Conservation (phyloP, 1,284 basidiomycete species). For the Blastosporella zonata region DNA sequence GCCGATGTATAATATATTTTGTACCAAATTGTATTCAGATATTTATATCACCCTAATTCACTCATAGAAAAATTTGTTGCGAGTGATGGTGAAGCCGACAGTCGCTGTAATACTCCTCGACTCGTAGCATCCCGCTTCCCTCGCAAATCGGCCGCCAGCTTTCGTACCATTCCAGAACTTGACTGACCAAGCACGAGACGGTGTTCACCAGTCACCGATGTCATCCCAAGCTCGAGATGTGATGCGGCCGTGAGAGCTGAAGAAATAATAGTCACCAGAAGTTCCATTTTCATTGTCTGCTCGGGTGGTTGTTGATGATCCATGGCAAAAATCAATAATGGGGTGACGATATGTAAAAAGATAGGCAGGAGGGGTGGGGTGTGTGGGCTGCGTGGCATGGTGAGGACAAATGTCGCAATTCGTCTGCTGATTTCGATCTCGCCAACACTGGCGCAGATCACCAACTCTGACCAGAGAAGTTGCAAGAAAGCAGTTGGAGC, state of each 20-base stretch:
- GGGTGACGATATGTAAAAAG: constrained; percentile 64
- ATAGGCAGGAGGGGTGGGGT: constrained; percentile 67
- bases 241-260: constrained; percentile 62
- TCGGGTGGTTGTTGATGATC: constrained; percentile 52
- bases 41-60: constrained; percentile 29
- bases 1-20: constrained; percentile 36
- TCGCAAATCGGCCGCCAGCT: constrained; percentile 56
- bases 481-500: constrained; percentile 59
- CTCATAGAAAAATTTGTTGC: constrained; percentile 68
- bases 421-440: constrained; percentile 58
- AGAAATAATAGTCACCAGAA: constrained; percentile 58
- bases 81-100: constrained; percentile 62
- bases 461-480: constrained; percentile 61
- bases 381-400: constrained; percentile 48
- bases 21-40: constrained; percentile 3
- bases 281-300: constrained; percentile 54
- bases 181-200: constrained; percentile 54
- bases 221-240: constrained; percentile 66
- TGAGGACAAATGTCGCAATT: constrained; percentile 62
- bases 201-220: constrained; percentile 48
- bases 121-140: constrained; percentile 51
- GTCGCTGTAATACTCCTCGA: constrained; percentile 49
- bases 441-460: constrained; percentile 45
- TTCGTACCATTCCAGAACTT: constrained; percentile 58
- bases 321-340: constrained; percentile 51